Evolutionary conservation across 352 stramenopile genomes (phyloP), one percentile per base, ranked within the genome.

Genomic region (Globisporangium alternatum): DNA sequence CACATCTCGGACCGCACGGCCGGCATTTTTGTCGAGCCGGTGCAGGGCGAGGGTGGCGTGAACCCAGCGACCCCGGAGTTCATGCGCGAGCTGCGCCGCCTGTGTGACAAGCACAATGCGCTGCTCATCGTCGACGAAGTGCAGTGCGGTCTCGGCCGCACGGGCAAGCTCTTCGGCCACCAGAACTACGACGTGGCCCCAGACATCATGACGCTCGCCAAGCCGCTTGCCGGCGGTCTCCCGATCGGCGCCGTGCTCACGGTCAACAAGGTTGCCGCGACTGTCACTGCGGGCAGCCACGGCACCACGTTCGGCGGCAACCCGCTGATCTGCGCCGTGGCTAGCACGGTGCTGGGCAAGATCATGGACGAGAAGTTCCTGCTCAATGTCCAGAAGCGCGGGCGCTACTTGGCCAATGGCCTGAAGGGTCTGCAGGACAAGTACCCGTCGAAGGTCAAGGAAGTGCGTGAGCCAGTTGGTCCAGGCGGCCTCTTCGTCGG

Each of bases 101-200:
- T 99, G 17, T 98, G 92, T 70, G 92, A 99, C 70, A 95, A 98
- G 63, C 88, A 90, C 67, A 91, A 93, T 60, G 90, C 98, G 21
- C 80, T 99, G 47, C 77, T 99, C 57, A 99, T 99, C 72, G 93
- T 87, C n/a, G 97, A 99, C 82, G 97, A 99, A 82, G 96, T 99
- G 30, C 97, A 99, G 81, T 89, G 95, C 44, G 97, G 97, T 39
- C 80, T 99, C n/a, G 96, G 95, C 19, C 93, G 97, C 41, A 98
- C 91, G 37, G 97, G 97, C 60, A 97, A 84, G 65, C 67, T 99
- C 8, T 99, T 98, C 82, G 95, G 91, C 55, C 96, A 98, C 72
- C 78, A 99, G 78, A 82, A 98, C 65, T 87, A 98, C 25, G 88
- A 85, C 63, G 78, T 99, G 33, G 86, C 91, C 37, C 96, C 97